Evolutionary conservation across 345 rosid species (phyloP), one percentile per base, ranked within the genome.

Genomic region (Linum trigynum): DNA sequence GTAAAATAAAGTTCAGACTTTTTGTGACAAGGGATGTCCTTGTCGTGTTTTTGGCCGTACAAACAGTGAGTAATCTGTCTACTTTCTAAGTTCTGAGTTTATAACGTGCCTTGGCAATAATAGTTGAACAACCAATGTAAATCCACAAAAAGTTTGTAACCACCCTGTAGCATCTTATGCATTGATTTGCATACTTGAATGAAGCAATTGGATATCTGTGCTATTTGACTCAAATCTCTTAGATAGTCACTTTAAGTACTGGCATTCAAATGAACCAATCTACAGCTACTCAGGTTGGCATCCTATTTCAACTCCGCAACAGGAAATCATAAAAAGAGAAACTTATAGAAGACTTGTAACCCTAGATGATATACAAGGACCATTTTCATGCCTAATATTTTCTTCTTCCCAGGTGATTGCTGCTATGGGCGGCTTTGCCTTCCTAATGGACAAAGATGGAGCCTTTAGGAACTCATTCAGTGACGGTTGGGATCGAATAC

Each of bases 11-110:
- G 72, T 94, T 94, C 76, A 86, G 99, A 75, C 82, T 94, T 66
- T 94, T 94, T 72, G 96, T 94, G 39, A 90, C 99, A 0, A 90
- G 99, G 70, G 97, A 94, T 76, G 97, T 90, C 65, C 71, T 94
- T 69, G 72, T 90, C 69, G 95, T 94, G 3, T 92, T 92, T 76
- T 78, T 92, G 73, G 95, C 90, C 65, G 90, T 92, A 40, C 97
- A 88, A 68, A 84, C 89, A 68, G 99, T 88, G 72, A 81, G 82
- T 73, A 23, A 32, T 66, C 67, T 58, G 50, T 38, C 17, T 55
- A 23, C 23, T 57, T 61, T 39, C 23, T 9, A 1, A 57, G 38
- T 57, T n/a, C 61, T 7, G 7, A 1, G 36, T 57, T 23, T 3
- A 32, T 16, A 57, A 23, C 1, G 32, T 5, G 10, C 35, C 23